Evolutionary conservation across 495 filamentous ascomycete species (phyloP).

Genomic region (Penicillium verhagenii): DNA sequence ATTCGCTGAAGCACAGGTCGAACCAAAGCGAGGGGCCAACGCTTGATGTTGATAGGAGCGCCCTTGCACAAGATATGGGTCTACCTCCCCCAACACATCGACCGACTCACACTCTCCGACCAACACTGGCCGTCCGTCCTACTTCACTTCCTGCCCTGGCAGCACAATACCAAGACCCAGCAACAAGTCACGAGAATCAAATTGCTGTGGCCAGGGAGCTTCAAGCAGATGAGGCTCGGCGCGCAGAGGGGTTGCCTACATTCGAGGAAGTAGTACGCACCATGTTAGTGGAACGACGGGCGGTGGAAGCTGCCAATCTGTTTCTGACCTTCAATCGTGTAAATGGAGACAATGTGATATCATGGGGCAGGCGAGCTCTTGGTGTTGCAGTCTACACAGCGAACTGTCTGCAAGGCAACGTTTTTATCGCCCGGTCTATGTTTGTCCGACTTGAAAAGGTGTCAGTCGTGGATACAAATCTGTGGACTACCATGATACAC

Average conservation of each 20-base stretch:
- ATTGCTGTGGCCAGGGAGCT: slow-evolving; percentile 14
- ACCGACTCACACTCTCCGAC: not conserved
- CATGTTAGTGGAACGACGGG: slow-evolving; percentile 19
- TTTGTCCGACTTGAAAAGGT: slow-evolving; percentile 40
- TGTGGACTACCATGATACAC: slow-evolving; percentile 44
- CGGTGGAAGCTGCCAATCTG: slow-evolving; percentile 42
- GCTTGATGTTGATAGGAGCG: not conserved
- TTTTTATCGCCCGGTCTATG: slow-evolving; percentile 39
- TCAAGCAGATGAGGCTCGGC: slow-evolving; percentile 7
- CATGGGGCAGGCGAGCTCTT: slow-evolving; percentile 31
- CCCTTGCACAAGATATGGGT: not conserved
- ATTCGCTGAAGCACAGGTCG: slow-evolving; percentile 29
- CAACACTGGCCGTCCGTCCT: not conserved
- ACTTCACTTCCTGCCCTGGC: not conserved
- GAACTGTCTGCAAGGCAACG: slow-evolving; percentile 42
- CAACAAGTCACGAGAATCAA: slow-evolving; percentile 1
- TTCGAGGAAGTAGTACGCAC: slow-evolving; percentile 14
- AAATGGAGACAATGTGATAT: slow-evolving; percentile 18
- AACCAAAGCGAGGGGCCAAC: not conserved
- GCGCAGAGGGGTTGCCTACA: slow-evolving; percentile 2
- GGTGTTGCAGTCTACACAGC: slow-evolving; percentile 31
- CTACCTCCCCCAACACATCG: not conserved
- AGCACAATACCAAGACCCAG: not conserved
- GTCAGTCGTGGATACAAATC: slow-evolving; percentile 28
- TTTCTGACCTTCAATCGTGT: slow-evolving; percentile 31